phyloP scores from a whole-genome alignment of 441 rosid species.

The Mallotus repandus region DNA sequence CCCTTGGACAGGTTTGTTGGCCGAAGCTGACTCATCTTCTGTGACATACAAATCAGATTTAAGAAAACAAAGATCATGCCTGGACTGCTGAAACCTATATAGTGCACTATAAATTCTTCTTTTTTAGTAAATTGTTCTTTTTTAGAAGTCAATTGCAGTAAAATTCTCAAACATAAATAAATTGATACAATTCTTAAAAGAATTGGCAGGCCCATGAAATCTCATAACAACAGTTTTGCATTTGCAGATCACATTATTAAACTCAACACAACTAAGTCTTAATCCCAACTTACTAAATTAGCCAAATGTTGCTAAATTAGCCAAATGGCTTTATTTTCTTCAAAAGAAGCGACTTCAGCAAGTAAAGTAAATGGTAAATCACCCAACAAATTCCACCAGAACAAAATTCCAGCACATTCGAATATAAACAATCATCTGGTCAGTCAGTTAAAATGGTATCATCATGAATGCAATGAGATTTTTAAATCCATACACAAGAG shows the following conservation, averaged over 20 bases:
- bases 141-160: background rate
- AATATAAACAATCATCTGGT: background rate
- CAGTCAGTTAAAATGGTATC: background rate
- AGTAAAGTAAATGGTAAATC: background rate
- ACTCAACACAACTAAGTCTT: background rate
- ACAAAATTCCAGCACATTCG: background rate
- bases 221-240: background rate
- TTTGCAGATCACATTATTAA: no score
- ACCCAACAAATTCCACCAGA: background rate
- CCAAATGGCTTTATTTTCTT: no score
- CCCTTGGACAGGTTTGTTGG: slow-evolving; percentile 60
- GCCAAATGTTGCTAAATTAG: no score
- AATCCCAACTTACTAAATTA: background rate
- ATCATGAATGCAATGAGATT: background rate
- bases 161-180: background rate
- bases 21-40: slow-evolving; percentile 69
- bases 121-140: background rate
- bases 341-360: no score
- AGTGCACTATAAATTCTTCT: background rate
- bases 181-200: background rate
- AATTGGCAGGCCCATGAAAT: background rate
- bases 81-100: background rate
- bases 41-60: slow-evolving; percentile 23
- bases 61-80: background rate
- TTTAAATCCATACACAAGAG: background rate